Evolutionary conservation across 257 asterid species (phyloP).

Genomic region (Voacanga thouarsii): DNA sequence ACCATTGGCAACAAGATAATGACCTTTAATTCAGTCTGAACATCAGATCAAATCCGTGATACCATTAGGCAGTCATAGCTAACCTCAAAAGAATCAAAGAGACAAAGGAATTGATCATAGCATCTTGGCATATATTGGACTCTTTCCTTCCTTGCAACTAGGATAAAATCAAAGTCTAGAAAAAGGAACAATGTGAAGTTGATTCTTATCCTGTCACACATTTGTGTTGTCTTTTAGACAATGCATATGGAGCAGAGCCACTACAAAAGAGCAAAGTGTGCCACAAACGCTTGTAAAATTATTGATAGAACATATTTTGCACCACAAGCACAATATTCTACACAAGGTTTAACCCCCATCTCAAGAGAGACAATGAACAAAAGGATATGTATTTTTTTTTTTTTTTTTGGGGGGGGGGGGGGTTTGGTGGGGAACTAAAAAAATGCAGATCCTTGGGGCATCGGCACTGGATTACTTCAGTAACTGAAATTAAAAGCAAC

Average conservation of each 20-base stretch:
- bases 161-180: too few relatives aligned
- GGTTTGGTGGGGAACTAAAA: too few relatives aligned
- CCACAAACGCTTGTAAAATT: too few relatives aligned
- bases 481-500: too few relatives aligned
- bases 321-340: not conserved
- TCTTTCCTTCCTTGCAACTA: not conserved
- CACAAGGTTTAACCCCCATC: too few relatives aligned
- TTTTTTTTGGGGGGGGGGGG: too few relatives aligned
- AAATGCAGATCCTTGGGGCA: too few relatives aligned
- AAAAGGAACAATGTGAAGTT: too few relatives aligned
- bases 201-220: not conserved
- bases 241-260: not conserved
- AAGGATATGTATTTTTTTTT: too few relatives aligned
- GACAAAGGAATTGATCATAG: not conserved
- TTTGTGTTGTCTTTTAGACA: not conserved
- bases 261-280: too few relatives aligned
- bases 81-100: not conserved
- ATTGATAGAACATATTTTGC: not conserved
- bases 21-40: not conserved
- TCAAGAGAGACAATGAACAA: not conserved
- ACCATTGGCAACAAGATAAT: not conserved
- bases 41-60: not conserved
- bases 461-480: too few relatives aligned
- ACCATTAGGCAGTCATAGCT: not conserved
- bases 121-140: not conserved